Conservation (phyloP, 768 basidiomycete species). For the Lactarius sanguifluus region DNA sequence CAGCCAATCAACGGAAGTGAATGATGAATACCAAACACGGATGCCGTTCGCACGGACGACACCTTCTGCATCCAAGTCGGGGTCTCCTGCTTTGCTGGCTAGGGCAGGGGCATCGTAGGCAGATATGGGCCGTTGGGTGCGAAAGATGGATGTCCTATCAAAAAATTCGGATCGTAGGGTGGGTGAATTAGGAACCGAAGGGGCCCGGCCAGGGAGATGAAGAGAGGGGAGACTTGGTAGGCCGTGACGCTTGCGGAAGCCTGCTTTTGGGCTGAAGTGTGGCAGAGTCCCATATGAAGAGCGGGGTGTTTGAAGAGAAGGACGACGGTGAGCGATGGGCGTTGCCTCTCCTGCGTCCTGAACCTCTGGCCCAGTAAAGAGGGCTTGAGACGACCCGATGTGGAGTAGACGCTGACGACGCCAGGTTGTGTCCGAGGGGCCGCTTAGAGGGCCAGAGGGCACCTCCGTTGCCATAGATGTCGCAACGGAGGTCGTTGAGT, state of each 20-base stretch:
- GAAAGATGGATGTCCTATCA: constrained; percentile 40
- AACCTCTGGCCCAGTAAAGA: constrained; percentile 23
- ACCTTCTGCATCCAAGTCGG: constrained; percentile 51
- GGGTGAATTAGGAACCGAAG: constrained; percentile 39
- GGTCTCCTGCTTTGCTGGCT: constrained; percentile 34
- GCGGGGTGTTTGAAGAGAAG: constrained; percentile 30
- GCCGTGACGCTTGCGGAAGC: constrained; percentile 38
- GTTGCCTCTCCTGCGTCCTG: constrained; percentile 38
- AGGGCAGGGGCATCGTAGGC: constrained; percentile 62
- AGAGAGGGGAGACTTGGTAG: constrained; percentile 42
- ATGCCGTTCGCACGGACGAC: constrained; percentile 71
- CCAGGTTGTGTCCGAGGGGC: constrained; percentile 59
- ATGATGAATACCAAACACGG: constrained; percentile 90
- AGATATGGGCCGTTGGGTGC: constrained; percentile 63
- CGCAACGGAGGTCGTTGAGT: background rate
- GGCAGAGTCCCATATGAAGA: constrained; percentile 60
- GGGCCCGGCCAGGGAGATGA: constrained; percentile 32
- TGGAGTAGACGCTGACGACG: constrained; percentile 59
- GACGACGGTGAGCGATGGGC: constrained; percentile 34
- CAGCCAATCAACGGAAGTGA: constrained; percentile 92
- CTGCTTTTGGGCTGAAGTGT: constrained; percentile 19
- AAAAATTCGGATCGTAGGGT: constrained; percentile 34
- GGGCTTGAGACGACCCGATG: constrained; percentile 41
- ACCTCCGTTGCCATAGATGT: constrained; percentile 13
- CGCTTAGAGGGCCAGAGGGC: constrained; percentile 42